Conservation (phyloP, 192 early-diverging fungal genomes). For the Umbelopsis isabellina region DNA sequence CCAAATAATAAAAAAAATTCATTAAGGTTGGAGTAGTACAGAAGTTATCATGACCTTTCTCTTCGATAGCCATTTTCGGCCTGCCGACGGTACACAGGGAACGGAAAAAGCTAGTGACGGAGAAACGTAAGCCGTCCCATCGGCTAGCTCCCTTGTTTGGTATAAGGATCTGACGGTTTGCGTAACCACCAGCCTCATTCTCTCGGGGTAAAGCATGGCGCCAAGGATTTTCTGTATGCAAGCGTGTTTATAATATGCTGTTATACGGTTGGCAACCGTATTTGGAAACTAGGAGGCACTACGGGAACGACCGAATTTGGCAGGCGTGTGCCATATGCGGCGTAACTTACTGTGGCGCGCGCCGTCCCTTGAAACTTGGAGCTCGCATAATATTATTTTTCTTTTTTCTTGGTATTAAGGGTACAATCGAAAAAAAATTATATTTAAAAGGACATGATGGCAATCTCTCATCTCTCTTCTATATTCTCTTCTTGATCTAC, state of each 20-base stretch:
- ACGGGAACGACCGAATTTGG: slow-evolving; percentile 1
- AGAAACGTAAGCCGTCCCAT: neutral
- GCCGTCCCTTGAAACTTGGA: slow-evolving; percentile 10
- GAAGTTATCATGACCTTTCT: neutral
- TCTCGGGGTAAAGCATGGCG: slow-evolving; percentile 9
- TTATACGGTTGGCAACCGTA: slow-evolving; percentile 3
- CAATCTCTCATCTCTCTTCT: neutral
- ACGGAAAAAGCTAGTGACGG: neutral
- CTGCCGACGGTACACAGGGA: neutral
- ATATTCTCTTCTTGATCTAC: neutral
- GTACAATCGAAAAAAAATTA: neutral
- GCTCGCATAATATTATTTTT: slow-evolving; percentile 2
- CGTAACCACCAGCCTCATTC: slow-evolving; percentile 23
- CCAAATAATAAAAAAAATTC: no score
- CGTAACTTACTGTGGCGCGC: neutral
- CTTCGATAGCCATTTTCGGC: neutral
- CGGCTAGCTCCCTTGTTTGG: slow-evolving; percentile 15
- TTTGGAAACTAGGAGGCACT: neutral
- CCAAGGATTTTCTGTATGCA: slow-evolving; percentile 1
- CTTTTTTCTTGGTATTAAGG: slow-evolving; percentile 18
- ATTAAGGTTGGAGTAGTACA: no score
- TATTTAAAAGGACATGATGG: neutral
- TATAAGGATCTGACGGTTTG: slow-evolving; percentile 16
- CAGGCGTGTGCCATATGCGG: neutral
- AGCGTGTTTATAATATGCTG: neutral